Evolutionary conservation across 129 eudicot species (phyloP), one percentile per base, ranked within the genome.

Genomic region (Chrysanthemum makinoi): DNA sequence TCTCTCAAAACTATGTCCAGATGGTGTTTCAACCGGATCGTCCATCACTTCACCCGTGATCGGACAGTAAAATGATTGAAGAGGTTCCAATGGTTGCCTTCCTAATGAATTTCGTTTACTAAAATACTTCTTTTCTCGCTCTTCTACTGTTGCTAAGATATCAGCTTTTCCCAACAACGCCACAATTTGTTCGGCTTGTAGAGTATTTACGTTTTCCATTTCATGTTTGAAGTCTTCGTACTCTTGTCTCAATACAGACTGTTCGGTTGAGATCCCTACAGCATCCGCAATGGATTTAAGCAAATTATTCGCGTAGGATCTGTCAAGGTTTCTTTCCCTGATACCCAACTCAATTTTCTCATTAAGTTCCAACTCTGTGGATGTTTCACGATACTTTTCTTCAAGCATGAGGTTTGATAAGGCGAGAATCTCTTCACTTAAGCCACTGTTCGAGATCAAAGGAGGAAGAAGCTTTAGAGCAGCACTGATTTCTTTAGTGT

Each of bases 11-110:
- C 81, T 77, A 20, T 78, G 81, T 5, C 88, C 88, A 0, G 66
- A 18, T 1, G 83, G 79, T 44, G 85, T 80, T 55, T 84, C 85
- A 19, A 80, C 88, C 0, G 88, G 88, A 56, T 84, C 88, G 39
- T 54, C 85, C 88, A 84, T 84, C 17, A 84, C 75, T 28, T 84
- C 88, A 2, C 80, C 66, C 2, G 85, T 84, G 24, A 84, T 80
- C 4, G 85, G 88, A 53, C 88, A 84, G 62, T 65, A 80, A 72
- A 84, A 84, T 16, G 88, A 75, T 15, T 80, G 88, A 20, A 84
- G 70, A 16, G 88, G 81, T 39, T 84, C 88, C 28, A 80, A 50
- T 3, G 67, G 81, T 68, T 84, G 81, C 17, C 74, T 62, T 60
- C 85, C 85, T 51, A 84, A 66, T 6, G 85, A 84, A 62, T 80